phyloP scores from a whole-genome alignment of 345 rosid species.

The Euphorbia pulcherrima region DNA sequence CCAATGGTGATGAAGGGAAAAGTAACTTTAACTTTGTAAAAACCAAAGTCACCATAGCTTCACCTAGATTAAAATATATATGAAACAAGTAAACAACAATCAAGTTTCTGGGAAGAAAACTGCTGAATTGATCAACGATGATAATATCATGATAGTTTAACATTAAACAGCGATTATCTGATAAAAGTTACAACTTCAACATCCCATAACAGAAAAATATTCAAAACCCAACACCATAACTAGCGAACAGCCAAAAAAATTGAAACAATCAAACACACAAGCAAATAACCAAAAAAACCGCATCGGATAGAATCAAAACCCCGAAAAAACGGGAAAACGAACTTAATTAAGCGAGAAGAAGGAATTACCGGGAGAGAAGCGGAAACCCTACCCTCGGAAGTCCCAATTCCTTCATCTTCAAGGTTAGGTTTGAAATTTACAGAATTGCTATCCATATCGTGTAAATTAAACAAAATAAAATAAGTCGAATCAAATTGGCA shows the following conservation, averaged over 20 bases:
- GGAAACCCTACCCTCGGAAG: slow-evolving; percentile 27
- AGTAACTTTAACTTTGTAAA: too few relatives aligned
- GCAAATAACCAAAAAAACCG: background rate
- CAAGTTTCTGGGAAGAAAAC: background rate
- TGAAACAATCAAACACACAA: background rate
- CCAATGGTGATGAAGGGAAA: too few relatives aligned
- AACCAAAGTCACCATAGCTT: too few relatives aligned
- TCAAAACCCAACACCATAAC: background rate
- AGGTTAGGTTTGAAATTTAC: slow-evolving; percentile 2
- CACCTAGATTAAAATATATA: background rate
- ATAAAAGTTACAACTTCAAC: background rate
- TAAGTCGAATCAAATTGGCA: background rate
- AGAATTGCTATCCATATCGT: slow-evolving; percentile 30
- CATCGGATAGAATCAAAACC: background rate
- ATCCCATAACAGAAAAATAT: background rate
- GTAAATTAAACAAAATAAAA: background rate
- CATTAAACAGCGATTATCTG: background rate
- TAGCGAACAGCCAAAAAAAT: background rate
- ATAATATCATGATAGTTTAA: background rate
- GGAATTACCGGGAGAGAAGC: slow-evolving; percentile 21
- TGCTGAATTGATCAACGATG: background rate
- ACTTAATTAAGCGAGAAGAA: background rate
- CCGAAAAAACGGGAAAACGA: background rate
- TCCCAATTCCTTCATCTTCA: slow-evolving; percentile 14
- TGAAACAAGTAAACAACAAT: background rate